Percentiles rank a stretch among this genome's conserved stretches.
Conservation (phyloP, 805 yeast genomes). For the Saccharomycopsis schoenii region DNA sequence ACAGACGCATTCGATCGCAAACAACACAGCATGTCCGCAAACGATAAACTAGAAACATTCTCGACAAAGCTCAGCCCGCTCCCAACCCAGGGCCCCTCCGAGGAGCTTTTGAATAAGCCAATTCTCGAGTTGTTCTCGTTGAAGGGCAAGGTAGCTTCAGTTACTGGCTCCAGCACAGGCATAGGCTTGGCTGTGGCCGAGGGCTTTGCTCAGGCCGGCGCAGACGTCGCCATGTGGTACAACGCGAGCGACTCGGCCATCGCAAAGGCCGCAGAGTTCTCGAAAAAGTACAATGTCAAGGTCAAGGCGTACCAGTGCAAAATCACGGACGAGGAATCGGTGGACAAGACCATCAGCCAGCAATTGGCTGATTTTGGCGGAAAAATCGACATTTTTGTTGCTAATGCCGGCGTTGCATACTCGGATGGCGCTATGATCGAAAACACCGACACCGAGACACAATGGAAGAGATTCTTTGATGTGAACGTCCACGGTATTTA, state of each 20-base stretch:
- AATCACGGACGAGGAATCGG: constrained; percentile 39
- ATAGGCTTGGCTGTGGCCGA: constrained; percentile 77
- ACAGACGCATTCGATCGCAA: no score
- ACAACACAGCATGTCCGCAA: no score
- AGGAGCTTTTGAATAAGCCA: neutral
- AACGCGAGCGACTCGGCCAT: constrained; percentile 49
- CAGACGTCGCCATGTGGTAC: constrained; percentile 66
- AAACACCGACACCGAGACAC: constrained; percentile 31
- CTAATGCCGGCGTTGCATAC: constrained; percentile 89
- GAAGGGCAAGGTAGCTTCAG: constrained; percentile 72
- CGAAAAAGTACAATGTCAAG: constrained; percentile 48
- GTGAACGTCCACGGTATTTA: constrained; percentile 75
- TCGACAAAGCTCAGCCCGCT: neutral
- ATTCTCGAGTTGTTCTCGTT: constrained; percentile 62
- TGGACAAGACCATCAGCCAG: constrained; percentile 38
- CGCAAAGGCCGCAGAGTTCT: constrained; percentile 46
- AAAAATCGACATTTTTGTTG: constrained; percentile 71
- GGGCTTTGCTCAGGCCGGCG: constrained; percentile 82
- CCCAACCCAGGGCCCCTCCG: neutral
- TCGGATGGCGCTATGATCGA: constrained; percentile 47
- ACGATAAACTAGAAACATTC: neutral
- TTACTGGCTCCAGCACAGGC: constrained; percentile 82
- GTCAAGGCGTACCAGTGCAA: constrained; percentile 57
- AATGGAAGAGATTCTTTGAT: constrained; percentile 68
- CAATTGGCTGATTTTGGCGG: constrained; percentile 65